Evolutionary conservation across 2,329 filamentous ascomycete genomes (phyloP), one percentile per base, ranked within the genome.

Genomic region (Paradendryphiella salina): DNA sequence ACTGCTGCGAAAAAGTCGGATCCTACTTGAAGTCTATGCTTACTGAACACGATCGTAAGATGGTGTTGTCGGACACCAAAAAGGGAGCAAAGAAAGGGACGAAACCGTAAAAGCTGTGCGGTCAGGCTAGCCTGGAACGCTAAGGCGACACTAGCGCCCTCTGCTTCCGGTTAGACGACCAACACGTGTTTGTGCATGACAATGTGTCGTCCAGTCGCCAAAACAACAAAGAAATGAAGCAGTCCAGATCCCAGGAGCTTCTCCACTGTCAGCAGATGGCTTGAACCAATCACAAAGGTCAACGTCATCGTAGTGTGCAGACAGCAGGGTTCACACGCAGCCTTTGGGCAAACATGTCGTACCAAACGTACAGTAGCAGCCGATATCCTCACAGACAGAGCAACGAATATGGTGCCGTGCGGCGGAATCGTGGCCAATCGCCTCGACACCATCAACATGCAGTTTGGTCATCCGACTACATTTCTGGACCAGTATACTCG

Each of bases 181-280:
- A 52, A 47, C 44, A 56, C 53, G 53, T 59, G 48, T 38, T 46
- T 50, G 31, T 50, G 47, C 47, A 46, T 45, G 34, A 26, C 35
- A 23, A 29, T 29, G 31, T 36, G 33, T 31, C 48, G 35, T 23
- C 23, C 37, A 23, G 26, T n/a, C 23, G 26, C 32, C 39, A 36
- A 35, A 33, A 47, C 49, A 29, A 46, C 48, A 46, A 32, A 35
- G 8, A 37, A 40, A 34, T 33, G 43, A 20, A 52, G 37, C 38
- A 39, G 35, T 31, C 31, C 38, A 14, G 15, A 46, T 29, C 37
- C 42, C 43, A 33, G 34, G 28, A 20, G 14, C 17, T 23, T 40
- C 36, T 40, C 42, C 36, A 26, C 48, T 18, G 11, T 26, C 21
- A 21, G 4, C 37, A 13, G 23, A 9, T 32, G 21, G 29, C 41